These are phyloP conservation scores for Ceriops tagal DNA, from an alignment of 345 rosid genomes.

Conservation along the genomic window DNA sequence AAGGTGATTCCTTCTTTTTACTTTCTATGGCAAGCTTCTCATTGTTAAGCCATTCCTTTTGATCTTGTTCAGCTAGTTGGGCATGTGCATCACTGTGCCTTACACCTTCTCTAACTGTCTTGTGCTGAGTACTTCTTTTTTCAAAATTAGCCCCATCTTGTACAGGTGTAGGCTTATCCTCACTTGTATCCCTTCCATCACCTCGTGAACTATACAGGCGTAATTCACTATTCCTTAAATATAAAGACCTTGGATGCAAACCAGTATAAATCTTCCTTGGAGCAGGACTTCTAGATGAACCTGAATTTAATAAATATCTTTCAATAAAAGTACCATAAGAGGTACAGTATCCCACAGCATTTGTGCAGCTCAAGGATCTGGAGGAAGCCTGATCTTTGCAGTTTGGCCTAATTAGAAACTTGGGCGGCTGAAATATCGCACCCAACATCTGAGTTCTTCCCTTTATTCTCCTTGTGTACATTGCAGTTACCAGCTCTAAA, in stretches of 20 bases:
- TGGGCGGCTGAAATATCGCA: constrained; percentile 46
- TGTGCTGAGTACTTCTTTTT: constrained; percentile 38
- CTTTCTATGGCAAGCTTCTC: constrained; percentile 71
- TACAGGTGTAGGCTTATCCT: constrained; percentile 51
- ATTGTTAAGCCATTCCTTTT: constrained; percentile 83
- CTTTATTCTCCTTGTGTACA: constrained; percentile 65
- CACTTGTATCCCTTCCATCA: constrained; percentile 78
- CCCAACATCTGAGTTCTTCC: constrained; percentile 59
- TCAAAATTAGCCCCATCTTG: constrained; percentile 42
- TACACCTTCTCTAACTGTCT: constrained; percentile 27
- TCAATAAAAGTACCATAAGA: constrained; percentile 32
- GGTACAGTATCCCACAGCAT: constrained; percentile 21
- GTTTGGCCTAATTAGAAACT: constrained; percentile 36
- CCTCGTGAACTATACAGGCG: constrained; percentile 75
- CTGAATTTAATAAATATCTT: constrained; percentile 32
- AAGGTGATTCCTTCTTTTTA: constrained; percentile 77
- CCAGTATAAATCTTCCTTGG: constrained; percentile 20
- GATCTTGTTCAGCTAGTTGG: constrained; percentile 84
- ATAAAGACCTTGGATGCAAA: constrained; percentile 19
- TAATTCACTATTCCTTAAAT: constrained; percentile 35
- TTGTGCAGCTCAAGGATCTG: constrained; percentile 27
- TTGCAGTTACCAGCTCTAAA: constrained; percentile 36
- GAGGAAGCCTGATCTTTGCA: constrained; percentile 31
- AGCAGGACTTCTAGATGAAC: constrained; percentile 23
- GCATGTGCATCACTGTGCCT: constrained; percentile 58